These are phyloP conservation scores for Keithomyces neogunnii DNA, from an alignment of 2,329 filamentous ascomycete genomes.

Conservation along the genomic window DNA sequence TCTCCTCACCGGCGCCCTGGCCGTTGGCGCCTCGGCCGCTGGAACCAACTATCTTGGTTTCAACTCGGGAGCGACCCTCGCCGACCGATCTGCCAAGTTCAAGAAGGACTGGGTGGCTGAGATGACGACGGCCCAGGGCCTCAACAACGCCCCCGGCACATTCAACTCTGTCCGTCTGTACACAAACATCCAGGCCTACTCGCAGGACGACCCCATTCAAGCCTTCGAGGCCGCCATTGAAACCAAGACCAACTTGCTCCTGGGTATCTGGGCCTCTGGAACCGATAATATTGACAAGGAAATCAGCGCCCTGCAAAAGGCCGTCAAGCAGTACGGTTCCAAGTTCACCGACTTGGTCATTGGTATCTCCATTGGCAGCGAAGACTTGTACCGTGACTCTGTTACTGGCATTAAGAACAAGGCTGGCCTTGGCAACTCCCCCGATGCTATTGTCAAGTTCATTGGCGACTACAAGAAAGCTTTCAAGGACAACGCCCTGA, in stretches of 20 bases:
- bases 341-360: slow-evolving; percentile 49
- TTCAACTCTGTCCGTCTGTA: slow-evolving; percentile 57
- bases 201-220: slow-evolving; percentile 68
- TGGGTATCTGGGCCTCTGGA: slow-evolving; percentile 56
- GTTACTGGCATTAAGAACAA: slow-evolving; percentile 55
- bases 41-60: slow-evolving; percentile 43
- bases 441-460: slow-evolving; percentile 53
- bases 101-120: slow-evolving; percentile 39
- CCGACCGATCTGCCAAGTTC: slow-evolving; percentile 43
- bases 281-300: slow-evolving; percentile 48
- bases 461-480: slow-evolving; percentile 55
- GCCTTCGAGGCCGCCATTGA: slow-evolving; percentile 66
- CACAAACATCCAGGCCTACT: slow-evolving; percentile 57
- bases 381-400: slow-evolving; percentile 57
- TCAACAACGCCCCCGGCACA: slow-evolving; percentile 34
- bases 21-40: slow-evolving; percentile 26
- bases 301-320: slow-evolving; percentile 50
- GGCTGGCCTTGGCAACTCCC: slow-evolving; percentile 50
- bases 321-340: slow-evolving; percentile 43
- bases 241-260: slow-evolving; percentile 52
- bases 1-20: slow-evolving; percentile 30
- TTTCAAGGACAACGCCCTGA: slow-evolving; percentile 37
- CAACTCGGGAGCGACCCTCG: slow-evolving; percentile 40
- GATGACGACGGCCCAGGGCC: slow-evolving; percentile 31
- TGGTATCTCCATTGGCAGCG: slow-evolving; percentile 57